Conservation (phyloP, 2,329 filamentous ascomycete species). For the Botrytis medusae region DNA sequence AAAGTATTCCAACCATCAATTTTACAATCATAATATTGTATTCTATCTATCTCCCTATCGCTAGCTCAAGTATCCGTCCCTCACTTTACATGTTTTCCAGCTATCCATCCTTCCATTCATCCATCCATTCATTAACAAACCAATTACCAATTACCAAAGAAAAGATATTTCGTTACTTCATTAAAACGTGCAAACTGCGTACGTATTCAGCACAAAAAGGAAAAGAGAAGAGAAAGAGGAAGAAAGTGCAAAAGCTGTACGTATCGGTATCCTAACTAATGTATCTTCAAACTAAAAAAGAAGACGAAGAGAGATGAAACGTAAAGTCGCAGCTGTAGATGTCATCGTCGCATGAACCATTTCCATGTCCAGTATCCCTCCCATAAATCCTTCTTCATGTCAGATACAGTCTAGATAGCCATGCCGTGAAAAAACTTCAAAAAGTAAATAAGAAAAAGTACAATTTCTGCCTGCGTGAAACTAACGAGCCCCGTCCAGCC, state of each 20-base stretch:
- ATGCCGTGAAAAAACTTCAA: neutral
- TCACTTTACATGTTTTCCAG: neutral
- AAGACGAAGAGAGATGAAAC: neutral
- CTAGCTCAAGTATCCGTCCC: neutral
- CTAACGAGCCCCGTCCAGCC: neutral
- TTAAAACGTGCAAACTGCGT: neutral
- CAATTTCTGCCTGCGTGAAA: neutral
- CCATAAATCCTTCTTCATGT: slow-evolving; percentile 4
- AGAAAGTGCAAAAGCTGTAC: neutral
- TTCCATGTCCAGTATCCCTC: slow-evolving; percentile 2
- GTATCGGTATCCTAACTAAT: neutral
- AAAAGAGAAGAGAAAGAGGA: neutral
- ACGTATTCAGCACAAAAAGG: neutral
- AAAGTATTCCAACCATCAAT: neutral
- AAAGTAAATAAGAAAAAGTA: neutral
- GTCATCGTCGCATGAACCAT: slow-evolving; percentile 1
- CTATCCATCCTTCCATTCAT: neutral
- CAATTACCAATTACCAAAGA: neutral
- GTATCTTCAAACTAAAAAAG: neutral
- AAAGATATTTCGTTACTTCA: neutral
- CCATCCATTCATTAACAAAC: neutral
- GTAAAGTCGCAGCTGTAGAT: neutral
- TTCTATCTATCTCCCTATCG: neutral
- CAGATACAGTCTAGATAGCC: slow-evolving; percentile 16
- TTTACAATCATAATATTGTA: neutral